phyloP scores from a whole-genome alignment of 192 early-diverging fungal genomes.

The Linnemannia zychae region DNA sequence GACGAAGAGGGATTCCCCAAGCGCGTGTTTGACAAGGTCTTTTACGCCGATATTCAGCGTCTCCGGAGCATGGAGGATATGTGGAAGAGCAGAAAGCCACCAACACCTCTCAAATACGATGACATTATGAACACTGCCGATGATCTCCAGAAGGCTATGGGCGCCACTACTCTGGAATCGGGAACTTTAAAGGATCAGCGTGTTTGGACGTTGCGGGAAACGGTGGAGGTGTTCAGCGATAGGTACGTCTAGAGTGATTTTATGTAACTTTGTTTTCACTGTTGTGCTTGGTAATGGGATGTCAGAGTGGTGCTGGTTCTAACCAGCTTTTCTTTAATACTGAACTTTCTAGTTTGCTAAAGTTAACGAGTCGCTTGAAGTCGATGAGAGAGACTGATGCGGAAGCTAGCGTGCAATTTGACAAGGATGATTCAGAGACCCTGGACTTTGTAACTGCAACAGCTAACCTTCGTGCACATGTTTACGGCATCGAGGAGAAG shows the following conservation, averaged over 20 bases:
- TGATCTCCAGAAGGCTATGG: conserved; percentile 8
- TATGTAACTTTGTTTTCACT: neutral
- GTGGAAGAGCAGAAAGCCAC: conserved; percentile 84
- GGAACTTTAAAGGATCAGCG: conserved; percentile 73
- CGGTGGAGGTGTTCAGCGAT: conserved; percentile 75
- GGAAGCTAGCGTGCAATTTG: conserved; percentile 77
- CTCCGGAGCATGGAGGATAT: conserved; percentile 89
- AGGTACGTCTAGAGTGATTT: conserved; percentile 65
- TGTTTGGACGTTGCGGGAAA: conserved; percentile 79
- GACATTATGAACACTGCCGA: conserved; percentile 33
- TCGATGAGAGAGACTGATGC: conserved; percentile 62
- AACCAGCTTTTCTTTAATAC: neutral
- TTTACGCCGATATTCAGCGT: conserved; percentile 82
- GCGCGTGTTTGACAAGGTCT: conserved; percentile 86
- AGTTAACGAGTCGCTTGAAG: conserved; percentile 65
- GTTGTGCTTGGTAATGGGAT: neutral
- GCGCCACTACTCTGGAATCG: conserved; percentile 23
- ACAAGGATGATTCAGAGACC: conserved; percentile 95
- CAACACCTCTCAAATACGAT: conserved; percentile 76
- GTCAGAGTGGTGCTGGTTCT: no score
- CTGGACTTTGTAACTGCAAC: conserved; percentile 96
- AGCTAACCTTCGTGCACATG: conserved; percentile 86
- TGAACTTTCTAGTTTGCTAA: conserved; percentile 56
- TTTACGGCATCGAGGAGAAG: conserved; percentile 85
- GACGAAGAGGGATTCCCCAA: conserved; percentile 71